Conservation (phyloP, 2,329 filamentous ascomycete genomes). For the Fusarium tjaetaba region DNA sequence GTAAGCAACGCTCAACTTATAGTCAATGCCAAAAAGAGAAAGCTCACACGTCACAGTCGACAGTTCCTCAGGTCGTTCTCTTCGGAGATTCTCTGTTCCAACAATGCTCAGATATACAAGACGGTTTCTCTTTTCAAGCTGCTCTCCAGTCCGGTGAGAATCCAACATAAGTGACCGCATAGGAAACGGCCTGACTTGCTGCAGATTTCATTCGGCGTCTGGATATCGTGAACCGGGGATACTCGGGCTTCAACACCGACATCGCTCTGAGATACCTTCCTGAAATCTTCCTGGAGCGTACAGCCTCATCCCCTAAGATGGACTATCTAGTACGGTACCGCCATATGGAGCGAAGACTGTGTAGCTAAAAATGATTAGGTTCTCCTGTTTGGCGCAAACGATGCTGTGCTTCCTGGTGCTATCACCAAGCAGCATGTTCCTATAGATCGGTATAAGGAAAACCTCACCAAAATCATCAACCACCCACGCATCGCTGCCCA, state of each 20-base stretch:
- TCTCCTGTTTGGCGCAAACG: slow-evolving; percentile 90
- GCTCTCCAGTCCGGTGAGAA: slow-evolving; percentile 74
- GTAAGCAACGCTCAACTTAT: slow-evolving; percentile 19
- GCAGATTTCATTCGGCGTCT: slow-evolving; percentile 78
- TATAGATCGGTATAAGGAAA: slow-evolving; percentile 77
- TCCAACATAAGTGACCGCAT: too few species aligned
- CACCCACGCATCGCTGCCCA: slow-evolving; percentile 78
- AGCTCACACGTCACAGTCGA: slow-evolving; percentile 48
- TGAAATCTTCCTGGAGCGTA: slow-evolving; percentile 74
- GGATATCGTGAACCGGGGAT: slow-evolving; percentile 89
- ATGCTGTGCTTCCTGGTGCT: slow-evolving; percentile 74
- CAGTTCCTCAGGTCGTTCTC: slow-evolving; percentile 80
- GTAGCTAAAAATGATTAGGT: slow-evolving; percentile 59
- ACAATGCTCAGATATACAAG: slow-evolving; percentile 65
- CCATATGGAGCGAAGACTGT: not conserved
- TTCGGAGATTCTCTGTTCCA: slow-evolving; percentile 93
- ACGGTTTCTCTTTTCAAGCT: slow-evolving; percentile 79
- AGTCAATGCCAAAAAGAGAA: not conserved
- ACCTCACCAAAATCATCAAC: slow-evolving; percentile 75
- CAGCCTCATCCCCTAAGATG: slow-evolving; percentile 63
- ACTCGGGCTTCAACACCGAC: slow-evolving; percentile 85
- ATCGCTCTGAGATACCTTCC: slow-evolving; percentile 77
- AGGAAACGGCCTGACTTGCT: slow-evolving; percentile 3
- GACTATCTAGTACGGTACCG: slow-evolving; percentile 68
- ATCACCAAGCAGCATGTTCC: slow-evolving; percentile 79